phyloP scores from a whole-genome alignment of 352 stramenopile species.

The Phytophthora parvispora region DNA sequence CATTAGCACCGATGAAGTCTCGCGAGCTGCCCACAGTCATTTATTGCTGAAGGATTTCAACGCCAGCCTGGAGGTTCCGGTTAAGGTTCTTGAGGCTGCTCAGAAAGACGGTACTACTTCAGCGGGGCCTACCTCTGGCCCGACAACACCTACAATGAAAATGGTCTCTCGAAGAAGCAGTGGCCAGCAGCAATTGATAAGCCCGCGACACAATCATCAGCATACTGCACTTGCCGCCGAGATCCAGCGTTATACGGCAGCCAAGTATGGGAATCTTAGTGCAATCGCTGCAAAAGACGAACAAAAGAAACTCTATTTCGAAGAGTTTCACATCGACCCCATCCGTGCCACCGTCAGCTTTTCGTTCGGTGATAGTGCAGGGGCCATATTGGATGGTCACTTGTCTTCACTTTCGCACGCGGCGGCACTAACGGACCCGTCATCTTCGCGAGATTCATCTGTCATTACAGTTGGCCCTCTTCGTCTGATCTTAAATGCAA shows the following conservation, averaged over 20 bases:
- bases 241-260: slow-evolving; percentile 41
- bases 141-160: slow-evolving; percentile 43
- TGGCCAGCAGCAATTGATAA: slow-evolving; percentile 16
- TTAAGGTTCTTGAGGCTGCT: slow-evolving; percentile 79
- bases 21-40: slow-evolving; percentile 52
- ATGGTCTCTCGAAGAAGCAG: slow-evolving; percentile 38
- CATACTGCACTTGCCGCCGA: slow-evolving; percentile 42
- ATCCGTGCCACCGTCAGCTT: slow-evolving; percentile 90
- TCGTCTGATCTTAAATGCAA: slow-evolving; percentile 88
- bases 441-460: slow-evolving; percentile 42
- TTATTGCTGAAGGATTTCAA: slow-evolving; percentile 81
- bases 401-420: slow-evolving; percentile 44
- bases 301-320: slow-evolving; percentile 91
- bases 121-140: slow-evolving; percentile 32
- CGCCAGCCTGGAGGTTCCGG: slow-evolving; percentile 71
- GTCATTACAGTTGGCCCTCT: slow-evolving; percentile 80
- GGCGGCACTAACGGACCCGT: slow-evolving; percentile 32
- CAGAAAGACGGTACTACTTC: slow-evolving; percentile 72
- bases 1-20: slow-evolving; percentile 37
- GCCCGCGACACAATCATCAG: slow-evolving; percentile 30
- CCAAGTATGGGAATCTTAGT: slow-evolving; percentile 39
- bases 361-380: slow-evolving; percentile 76
- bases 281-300: slow-evolving; percentile 60
- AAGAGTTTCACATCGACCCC: slow-evolving; percentile 89
- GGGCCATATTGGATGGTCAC: slow-evolving; percentile 73